Evolutionary conservation across 1,139 yeast genomes (phyloP).

Genomic region (Scheffersomyces parashehatae): DNA sequence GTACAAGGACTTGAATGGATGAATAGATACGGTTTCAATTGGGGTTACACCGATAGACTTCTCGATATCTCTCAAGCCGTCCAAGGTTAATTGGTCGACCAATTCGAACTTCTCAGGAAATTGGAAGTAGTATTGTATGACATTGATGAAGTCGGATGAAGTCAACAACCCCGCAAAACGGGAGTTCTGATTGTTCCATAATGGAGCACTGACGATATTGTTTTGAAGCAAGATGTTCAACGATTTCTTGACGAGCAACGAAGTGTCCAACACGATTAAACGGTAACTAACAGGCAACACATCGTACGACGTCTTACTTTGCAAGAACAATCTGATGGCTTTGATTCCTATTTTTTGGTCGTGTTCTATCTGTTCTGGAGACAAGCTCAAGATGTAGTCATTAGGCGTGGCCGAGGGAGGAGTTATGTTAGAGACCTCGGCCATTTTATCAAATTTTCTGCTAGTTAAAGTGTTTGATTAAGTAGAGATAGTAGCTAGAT

Average conservation of each 20-base stretch:
- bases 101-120: constrained; percentile 88
- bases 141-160: constrained; percentile 90
- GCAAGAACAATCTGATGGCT: constrained; percentile 80
- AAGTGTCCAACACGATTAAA: constrained; percentile 89
- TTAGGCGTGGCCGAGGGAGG: constrained; percentile 38
- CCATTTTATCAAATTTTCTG: constrained; percentile 9
- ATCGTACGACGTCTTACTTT: constrained; percentile 92
- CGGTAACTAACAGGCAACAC: constrained; percentile 95
- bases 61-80: constrained; percentile 84
- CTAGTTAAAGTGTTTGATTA: too few relatives aligned
- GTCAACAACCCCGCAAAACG: constrained; percentile 94
- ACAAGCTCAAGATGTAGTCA: constrained; percentile 44
- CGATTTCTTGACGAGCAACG: constrained; percentile 86
- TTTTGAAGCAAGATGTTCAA: constrained; percentile 88
- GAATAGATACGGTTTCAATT: constrained; percentile 83
- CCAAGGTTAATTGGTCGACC: constrained; percentile 82
- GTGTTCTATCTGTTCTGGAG: constrained; percentile 46
- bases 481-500: too few relatives aligned
- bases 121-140: constrained; percentile 91
- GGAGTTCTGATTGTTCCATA: constrained; percentile 90
- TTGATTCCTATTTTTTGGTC: constrained; percentile 70
- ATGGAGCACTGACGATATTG: constrained; percentile 93
- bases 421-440: constrained; percentile 16
- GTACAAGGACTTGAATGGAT: constrained; percentile 86
- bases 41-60: constrained; percentile 86